Evolutionary conservation across 768 basidiomycete species (phyloP), one percentile per base, ranked within the genome.

Genomic region (Pleurotus djamor): DNA sequence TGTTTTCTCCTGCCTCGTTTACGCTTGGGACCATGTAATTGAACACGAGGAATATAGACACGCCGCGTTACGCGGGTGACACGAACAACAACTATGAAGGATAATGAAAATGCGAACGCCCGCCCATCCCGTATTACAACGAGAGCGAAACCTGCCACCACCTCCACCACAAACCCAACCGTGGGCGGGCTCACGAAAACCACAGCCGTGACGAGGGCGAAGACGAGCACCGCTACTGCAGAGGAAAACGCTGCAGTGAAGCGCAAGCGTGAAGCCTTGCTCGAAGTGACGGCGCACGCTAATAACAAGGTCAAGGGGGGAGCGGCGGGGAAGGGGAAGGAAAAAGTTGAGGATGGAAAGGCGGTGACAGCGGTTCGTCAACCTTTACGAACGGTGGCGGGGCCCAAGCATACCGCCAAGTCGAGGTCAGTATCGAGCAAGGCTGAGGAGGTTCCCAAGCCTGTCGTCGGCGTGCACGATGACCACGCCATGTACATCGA

Each of bases 191-290:
- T 69, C 58, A 71, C 75, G 49, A 66, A 69, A 47, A 71, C 78
- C 59, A 75, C 79, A 52, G 72, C 74, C 63, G 72, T 76, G 57
- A 70, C 75, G 21, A 65, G 71, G 52, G 69, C 75, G 28, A 78
- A 78, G 65, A 64, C 71, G 35, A 63, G 72, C 54, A 51, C 52
- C 13, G 65, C 64, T 34, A 61, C 37, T 37, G 28, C 55, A n/a
- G 64, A 63, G 32, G 83, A 87, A 45, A 72, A 74, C 12, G 71
- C 76, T 16, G 74, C 76, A 2, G 83, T 81, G 36, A 91, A 91
- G 69, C 83, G 90, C 58, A 92, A 92, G 70, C 87, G 91, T 16
- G 86, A 87, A 51, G 89, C 86, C 0, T 77, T 93, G 44, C 83
- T 83, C 13, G 92, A 93, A 68, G 87, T 92, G 47, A 83, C 84